A percentile compares a stretch with the other conserved stretches of the same genome.
Conservation (phyloP, 2,329 filamentous ascomycete genomes). For the Pseudocercospora eumusae region DNA sequence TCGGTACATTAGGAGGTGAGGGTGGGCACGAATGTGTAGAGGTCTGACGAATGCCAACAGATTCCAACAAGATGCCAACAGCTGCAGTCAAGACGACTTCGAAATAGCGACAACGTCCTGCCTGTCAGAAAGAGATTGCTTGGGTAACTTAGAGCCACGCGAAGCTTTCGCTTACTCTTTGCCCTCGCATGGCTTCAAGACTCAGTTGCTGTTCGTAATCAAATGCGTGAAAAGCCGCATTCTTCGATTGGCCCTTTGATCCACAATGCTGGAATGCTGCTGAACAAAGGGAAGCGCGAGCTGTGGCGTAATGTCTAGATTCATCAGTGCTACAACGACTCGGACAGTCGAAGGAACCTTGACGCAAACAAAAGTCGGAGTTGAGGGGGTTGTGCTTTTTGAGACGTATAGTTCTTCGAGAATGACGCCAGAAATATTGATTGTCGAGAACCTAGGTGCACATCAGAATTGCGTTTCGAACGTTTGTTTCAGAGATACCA, state of each 20-base stretch:
- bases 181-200: conserved; percentile 28
- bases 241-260: conserved; percentile 26
- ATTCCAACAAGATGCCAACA: conserved; percentile 7
- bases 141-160: conserved; percentile 11
- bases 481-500: conserved; percentile 8
- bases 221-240: conserved; percentile 22
- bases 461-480: conserved; percentile 2
- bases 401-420: conserved; percentile 3
- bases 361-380: not conserved
- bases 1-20: conserved; percentile 8
- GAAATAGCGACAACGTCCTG: conserved; percentile 19
- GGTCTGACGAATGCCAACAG: conserved; percentile 5
- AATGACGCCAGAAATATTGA: conserved; percentile 5
- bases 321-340: conserved; percentile 9
- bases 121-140: conserved; percentile 22
- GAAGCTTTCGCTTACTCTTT: conserved; percentile 15
- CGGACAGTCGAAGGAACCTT: not conserved
- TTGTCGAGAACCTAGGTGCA: not conserved
- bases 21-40: conserved; percentile 2
- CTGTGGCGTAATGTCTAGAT: not conserved
- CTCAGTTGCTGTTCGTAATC: conserved; percentile 12
- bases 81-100: conserved; percentile 10
- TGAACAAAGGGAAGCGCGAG: conserved; percentile 15
- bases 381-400: not conserved
- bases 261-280: conserved; percentile 31